phyloP scores from a whole-genome alignment of 306 rosid genomes.

The Acacia melanoxylon region DNA sequence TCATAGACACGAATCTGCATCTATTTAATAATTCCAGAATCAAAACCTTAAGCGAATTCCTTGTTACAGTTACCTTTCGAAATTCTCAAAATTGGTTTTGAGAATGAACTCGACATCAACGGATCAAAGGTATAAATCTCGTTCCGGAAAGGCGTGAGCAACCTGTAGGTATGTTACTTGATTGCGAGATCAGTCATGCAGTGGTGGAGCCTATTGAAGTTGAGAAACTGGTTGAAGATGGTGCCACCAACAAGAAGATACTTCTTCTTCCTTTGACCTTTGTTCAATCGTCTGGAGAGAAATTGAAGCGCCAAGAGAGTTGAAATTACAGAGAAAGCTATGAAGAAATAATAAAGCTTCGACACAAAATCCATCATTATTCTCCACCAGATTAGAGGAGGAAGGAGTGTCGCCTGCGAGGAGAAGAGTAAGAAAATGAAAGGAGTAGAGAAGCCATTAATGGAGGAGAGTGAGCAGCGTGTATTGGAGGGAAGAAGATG shows the following conservation, averaged over 20 bases:
- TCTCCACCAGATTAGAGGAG: too few relatives aligned
- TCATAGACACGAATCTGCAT: too few relatives aligned
- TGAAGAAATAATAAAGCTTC: conserved; percentile 22
- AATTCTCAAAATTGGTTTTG: conserved; percentile 47
- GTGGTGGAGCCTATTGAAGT: conserved; percentile 72
- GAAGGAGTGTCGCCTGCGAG: too few relatives aligned
- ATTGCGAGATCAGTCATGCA: conserved; percentile 83
- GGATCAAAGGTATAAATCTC: conserved; percentile 82
- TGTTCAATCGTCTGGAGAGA: conserved; percentile 27
- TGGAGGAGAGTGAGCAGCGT: too few relatives aligned
- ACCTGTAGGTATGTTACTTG: conserved; percentile 61
- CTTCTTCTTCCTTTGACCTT: conserved; percentile 33
- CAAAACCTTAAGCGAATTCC: too few relatives aligned
- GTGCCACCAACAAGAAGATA: conserved; percentile 78
- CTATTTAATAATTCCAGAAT: too few relatives aligned
- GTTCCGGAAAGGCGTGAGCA: conserved; percentile 51
- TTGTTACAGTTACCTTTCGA: too few relatives aligned
- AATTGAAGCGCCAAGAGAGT: conserved; percentile 29
- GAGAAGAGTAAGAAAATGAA: too few relatives aligned
- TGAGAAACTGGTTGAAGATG: conserved; percentile 56
- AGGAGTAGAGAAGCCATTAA: too few relatives aligned
- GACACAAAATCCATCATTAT: conserved; percentile 27
- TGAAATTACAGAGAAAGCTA: conserved; percentile 36
- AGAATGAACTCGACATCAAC: conserved; percentile 73
- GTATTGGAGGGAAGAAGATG: too few relatives aligned